A percentile compares a stretch with the other conserved stretches of the same genome.
Conservation (phyloP, 495 filamentous ascomycete genomes). For the Emericellopsis terricola region DNA sequence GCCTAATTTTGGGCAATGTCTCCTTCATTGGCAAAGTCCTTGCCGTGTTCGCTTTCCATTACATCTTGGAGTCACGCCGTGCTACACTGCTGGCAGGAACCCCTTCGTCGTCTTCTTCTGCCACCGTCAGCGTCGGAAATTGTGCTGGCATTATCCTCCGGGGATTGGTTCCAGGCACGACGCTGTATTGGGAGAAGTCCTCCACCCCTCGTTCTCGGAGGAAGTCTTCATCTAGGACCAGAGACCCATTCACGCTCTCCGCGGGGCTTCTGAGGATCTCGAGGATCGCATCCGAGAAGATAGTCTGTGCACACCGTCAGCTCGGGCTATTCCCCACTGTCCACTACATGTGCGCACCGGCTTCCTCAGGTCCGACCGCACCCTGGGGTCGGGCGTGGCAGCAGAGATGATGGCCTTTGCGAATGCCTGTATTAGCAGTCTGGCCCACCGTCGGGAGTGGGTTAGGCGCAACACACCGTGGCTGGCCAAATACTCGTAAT, state of each 20-base stretch:
- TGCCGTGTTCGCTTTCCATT: too few relatives aligned
- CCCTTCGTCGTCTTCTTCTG: constrained; percentile 76
- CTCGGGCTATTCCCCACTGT: too few relatives aligned
- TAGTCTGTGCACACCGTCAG: too few relatives aligned
- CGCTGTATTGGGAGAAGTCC: constrained; percentile 58
- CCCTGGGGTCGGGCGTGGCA: constrained; percentile 39
- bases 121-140: constrained; percentile 54
- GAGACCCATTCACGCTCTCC: constrained; percentile 44
- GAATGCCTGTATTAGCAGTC: too few relatives aligned
- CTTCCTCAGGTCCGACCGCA: constrained; percentile 41
- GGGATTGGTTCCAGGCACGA: constrained; percentile 45
- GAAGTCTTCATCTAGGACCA: constrained; percentile 73
- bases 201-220: constrained; percentile 43
- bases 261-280: constrained; percentile 50
- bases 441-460: too few relatives aligned
- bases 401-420: constrained; percentile 62
- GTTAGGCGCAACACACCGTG: too few relatives aligned
- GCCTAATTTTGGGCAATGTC: too few relatives aligned
- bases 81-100: too few relatives aligned
- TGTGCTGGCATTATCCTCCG: constrained; percentile 61
- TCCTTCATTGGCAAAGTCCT: too few relatives aligned
- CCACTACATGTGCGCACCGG: too few relatives aligned
- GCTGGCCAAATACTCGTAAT: constrained; percentile 76
- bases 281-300: constrained; percentile 68
- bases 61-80: too few relatives aligned